Percentiles rank a stretch among this genome's conserved stretches.
phyloP scores from a whole-genome alignment of 2,329 filamentous ascomycete species.

The Chlorencoelia australis region DNA sequence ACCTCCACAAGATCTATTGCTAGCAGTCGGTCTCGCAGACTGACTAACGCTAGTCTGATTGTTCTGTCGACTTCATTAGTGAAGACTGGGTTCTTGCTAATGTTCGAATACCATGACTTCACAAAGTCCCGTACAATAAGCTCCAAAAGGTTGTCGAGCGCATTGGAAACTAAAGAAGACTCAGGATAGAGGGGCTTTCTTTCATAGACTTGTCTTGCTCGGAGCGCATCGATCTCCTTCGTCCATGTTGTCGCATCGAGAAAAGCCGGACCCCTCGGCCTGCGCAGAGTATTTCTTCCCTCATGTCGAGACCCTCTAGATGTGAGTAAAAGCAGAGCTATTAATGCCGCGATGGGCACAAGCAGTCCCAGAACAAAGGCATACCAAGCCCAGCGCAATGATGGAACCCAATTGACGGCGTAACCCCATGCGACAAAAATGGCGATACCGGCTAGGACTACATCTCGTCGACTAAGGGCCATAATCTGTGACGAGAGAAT shows the following conservation, averaged over 20 bases:
- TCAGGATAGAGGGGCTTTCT: conserved; percentile 62
- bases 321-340: conserved; percentile 51
- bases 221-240: conserved; percentile 57
- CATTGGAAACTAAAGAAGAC: conserved; percentile 67
- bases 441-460: conserved; percentile 55
- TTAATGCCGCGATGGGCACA: conserved; percentile 41
- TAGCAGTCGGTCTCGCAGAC: conserved; percentile 61
- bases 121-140: conserved; percentile 77
- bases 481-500: conserved; percentile 33
- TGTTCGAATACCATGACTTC: conserved; percentile 76
- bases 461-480: conserved; percentile 66
- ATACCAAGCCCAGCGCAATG: conserved; percentile 75
- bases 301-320: conserved; percentile 40
- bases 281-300: conserved; percentile 32
- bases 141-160: conserved; percentile 68
- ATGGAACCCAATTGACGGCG: conserved; percentile 70
- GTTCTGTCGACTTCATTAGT: conserved; percentile 76
- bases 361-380: conserved; percentile 66
- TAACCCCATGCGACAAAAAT: conserved; percentile 83
- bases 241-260: conserved; percentile 55
- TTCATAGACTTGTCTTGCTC: conserved; percentile 55
- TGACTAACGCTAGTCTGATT: conserved; percentile 61
- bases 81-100: conserved; percentile 73
- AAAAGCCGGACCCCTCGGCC: conserved; percentile 45
- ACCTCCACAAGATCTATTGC: conserved; percentile 77